These are phyloP conservation scores for Kwoniella mangroviensis DNA, from an alignment of 768 basidiomycete species.

Conservation along the genomic window DNA sequence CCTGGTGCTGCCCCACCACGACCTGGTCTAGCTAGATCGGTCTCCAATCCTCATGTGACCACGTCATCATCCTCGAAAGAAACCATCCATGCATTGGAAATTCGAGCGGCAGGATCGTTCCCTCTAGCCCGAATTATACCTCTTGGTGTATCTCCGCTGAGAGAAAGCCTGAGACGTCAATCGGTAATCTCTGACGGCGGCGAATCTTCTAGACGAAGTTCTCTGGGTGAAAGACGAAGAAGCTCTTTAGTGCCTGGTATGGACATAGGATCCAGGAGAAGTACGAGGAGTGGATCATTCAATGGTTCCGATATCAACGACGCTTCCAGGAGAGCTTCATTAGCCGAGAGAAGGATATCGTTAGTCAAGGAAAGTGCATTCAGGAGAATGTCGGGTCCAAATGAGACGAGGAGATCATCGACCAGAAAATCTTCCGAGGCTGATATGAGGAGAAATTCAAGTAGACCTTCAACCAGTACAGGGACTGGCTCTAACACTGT, in stretches of 20 bases:
- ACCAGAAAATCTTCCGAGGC: not conserved
- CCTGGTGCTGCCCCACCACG: slow-evolving; percentile 38
- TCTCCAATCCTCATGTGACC: slow-evolving; percentile 37
- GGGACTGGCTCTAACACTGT: too few relatives aligned
- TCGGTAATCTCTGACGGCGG: slow-evolving; percentile 37
- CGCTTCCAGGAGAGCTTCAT: slow-evolving; percentile 7
- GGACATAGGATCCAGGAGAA: not conserved
- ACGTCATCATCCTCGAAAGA: slow-evolving; percentile 13
- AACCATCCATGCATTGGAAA: not conserved
- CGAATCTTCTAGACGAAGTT: slow-evolving; percentile 23
- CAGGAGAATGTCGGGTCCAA: slow-evolving; percentile 12
- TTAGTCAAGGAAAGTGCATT: slow-evolving; percentile 24
- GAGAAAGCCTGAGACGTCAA: slow-evolving; percentile 36
- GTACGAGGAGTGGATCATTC: not conserved
- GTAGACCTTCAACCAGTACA: not conserved
- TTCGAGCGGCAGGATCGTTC: slow-evolving; percentile 29
- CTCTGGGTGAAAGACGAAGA: slow-evolving; percentile 19
- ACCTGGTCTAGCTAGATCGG: slow-evolving; percentile 35
- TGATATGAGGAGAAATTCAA: not conserved
- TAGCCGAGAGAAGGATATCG: slow-evolving; percentile 28
- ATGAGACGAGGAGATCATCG: slow-evolving; percentile 1
- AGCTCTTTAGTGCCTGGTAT: slow-evolving; percentile 7
- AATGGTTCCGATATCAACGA: slow-evolving; percentile 12
- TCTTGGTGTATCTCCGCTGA: slow-evolving; percentile 40
- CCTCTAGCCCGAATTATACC: slow-evolving; percentile 34